Conservation (phyloP, 305 asterid species). For the Ilex paraguariensis region DNA sequence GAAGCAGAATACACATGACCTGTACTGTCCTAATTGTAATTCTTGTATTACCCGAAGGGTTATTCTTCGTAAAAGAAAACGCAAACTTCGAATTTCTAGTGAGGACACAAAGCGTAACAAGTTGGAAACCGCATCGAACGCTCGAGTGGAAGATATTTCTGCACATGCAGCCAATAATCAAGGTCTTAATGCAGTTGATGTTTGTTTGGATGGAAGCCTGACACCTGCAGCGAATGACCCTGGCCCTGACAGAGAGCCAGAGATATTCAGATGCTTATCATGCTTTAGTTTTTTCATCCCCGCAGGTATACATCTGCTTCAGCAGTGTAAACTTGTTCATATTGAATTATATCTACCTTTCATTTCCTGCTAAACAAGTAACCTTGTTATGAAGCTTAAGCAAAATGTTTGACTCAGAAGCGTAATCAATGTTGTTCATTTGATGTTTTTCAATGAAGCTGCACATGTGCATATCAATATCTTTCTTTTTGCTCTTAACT, state of each 20-base stretch:
- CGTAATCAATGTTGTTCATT: too few relatives aligned
- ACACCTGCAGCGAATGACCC: conserved; percentile 24
- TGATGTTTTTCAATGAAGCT: too few relatives aligned
- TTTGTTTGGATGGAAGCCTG: conserved; percentile 26
- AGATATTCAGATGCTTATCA: conserved; percentile 80
- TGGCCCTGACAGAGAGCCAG: conserved; percentile 43
- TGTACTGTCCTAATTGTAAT: conserved; percentile 88
- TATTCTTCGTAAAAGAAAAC: conserved; percentile 81
- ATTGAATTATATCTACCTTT: too few relatives aligned
- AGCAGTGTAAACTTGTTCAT: neutral
- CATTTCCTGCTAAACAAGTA: too few relatives aligned
- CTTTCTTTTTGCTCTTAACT: too few relatives aligned
- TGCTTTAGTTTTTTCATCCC: conserved; percentile 92
- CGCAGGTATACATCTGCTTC: conserved; percentile 36
- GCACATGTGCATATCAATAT: too few relatives aligned
- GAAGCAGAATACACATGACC: conserved; percentile 74
- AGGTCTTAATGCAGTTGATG: conserved; percentile 18
- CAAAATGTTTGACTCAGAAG: too few relatives aligned
- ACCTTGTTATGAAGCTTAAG: too few relatives aligned
- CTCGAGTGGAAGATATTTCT: conserved; percentile 13
- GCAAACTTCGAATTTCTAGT: conserved; percentile 29
- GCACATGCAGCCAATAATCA: conserved; percentile 19
- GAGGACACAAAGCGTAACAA: conserved; percentile 41
- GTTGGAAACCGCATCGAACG: too few relatives aligned
- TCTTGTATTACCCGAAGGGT: conserved; percentile 86